Evolutionary conservation across 352 stramenopile genomes (phyloP).

Genomic region (Hyaloperonospora brassicae): DNA sequence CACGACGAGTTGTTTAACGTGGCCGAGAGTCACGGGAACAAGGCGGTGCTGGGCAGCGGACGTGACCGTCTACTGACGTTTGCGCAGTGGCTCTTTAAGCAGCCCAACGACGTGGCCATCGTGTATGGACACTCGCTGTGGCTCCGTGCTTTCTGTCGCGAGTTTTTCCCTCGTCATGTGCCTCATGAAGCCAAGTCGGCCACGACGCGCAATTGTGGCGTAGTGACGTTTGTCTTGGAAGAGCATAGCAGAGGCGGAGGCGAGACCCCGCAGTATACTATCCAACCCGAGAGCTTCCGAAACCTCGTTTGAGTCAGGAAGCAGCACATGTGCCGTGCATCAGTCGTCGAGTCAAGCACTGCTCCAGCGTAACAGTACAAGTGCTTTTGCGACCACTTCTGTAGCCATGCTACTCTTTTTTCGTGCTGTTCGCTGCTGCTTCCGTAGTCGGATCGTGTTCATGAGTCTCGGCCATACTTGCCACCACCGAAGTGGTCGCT

Average conservation of each 20-base stretch:
- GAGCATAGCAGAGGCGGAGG: slow-evolving; percentile 23
- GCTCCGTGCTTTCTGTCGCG: slow-evolving; percentile 76
- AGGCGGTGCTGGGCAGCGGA: slow-evolving; percentile 51
- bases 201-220: slow-evolving; percentile 75
- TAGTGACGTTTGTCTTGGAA: slow-evolving; percentile 68
- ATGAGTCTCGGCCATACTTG: slow-evolving; percentile 21
- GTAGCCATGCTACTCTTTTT: slow-evolving; percentile 4
- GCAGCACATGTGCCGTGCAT: too few species aligned
- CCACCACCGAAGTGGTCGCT: slow-evolving; percentile 21
- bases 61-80: slow-evolving; percentile 56
- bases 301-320: slow-evolving; percentile 24
- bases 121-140: slow-evolving; percentile 84
- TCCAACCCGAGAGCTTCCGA: slow-evolving; percentile 43
- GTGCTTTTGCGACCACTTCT: background rate
- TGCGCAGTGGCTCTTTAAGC: slow-evolving; percentile 53
- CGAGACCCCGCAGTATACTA: slow-evolving; percentile 23
- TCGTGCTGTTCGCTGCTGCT: slow-evolving; percentile 7
- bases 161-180: slow-evolving; percentile 50
- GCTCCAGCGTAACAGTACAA: too few species aligned
- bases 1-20: slow-evolving; percentile 69
- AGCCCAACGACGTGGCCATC: slow-evolving; percentile 53
- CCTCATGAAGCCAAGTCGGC: slow-evolving; percentile 39
- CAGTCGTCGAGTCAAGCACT: background rate
- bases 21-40: slow-evolving; percentile 75
- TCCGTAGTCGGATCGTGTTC: slow-evolving; percentile 13